Conservation (phyloP, 140 eudicot genomes). For the Senecio squalidus region DNA sequence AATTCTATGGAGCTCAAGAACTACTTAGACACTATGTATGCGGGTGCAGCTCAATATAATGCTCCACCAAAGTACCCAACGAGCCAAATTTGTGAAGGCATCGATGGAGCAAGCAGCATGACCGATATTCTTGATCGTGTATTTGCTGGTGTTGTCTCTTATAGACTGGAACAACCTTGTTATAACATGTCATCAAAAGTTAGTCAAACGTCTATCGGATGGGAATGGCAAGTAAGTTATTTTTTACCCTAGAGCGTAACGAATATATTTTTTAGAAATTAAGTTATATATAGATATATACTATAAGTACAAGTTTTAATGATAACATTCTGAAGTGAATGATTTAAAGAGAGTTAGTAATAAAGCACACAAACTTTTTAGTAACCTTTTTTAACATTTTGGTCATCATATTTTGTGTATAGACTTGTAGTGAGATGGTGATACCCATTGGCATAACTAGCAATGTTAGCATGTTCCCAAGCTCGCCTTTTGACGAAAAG, state of each 20-base stretch:
- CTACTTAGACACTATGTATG: slow-evolving; percentile 34
- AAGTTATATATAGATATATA: too few species aligned
- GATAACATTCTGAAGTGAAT: too few species aligned
- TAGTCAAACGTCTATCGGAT: slow-evolving; percentile 38
- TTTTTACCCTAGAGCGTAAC: too few species aligned
- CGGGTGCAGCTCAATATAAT: slow-evolving; percentile 59
- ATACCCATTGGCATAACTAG: slow-evolving; percentile 55
- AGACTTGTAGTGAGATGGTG: slow-evolving; percentile 77
- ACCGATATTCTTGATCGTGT: slow-evolving; percentile 47
- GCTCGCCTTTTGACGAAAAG: slow-evolving; percentile 30
- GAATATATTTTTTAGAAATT: too few species aligned
- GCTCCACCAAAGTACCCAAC: slow-evolving; percentile 59
- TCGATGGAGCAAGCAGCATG: slow-evolving; percentile 45
- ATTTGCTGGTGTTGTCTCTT: slow-evolving; percentile 43
- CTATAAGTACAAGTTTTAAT: too few species aligned
- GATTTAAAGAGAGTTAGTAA: background rate
- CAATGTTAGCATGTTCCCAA: slow-evolving; percentile 53
- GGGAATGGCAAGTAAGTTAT: slow-evolving; percentile 73
- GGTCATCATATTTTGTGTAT: background rate
- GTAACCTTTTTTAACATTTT: background rate
- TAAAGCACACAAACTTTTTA: background rate
- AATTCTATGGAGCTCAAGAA: slow-evolving; percentile 34
- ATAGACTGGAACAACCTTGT: slow-evolving; percentile 21
- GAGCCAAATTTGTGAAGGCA: slow-evolving; percentile 42
- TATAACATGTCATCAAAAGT: slow-evolving; percentile 15